Evolutionary conservation across 1,284 basidiomycete genomes (phyloP).

Genomic region (Tilletiaria anomala): DNA sequence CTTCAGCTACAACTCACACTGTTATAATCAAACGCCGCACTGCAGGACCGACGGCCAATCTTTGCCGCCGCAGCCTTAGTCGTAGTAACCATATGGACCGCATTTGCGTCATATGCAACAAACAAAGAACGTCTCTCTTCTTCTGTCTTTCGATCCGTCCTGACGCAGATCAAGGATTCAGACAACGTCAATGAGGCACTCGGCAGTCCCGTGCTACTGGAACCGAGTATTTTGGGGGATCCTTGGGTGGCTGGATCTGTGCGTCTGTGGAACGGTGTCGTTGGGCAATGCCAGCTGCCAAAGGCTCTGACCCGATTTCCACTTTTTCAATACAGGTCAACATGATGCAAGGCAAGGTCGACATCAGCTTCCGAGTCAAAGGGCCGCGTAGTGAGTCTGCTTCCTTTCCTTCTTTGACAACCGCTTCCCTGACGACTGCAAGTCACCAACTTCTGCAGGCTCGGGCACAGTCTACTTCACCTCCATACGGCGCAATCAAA

Average conservation of each 20-base stretch:
- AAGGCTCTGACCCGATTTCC: neutral
- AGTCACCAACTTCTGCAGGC: neutral
- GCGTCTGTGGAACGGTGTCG: too few relatives aligned
- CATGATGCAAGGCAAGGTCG: conserved; percentile 28
- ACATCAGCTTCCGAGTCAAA: conserved; percentile 19
- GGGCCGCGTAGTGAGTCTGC: conserved; percentile 5
- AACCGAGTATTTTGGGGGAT: conserved; percentile 6
- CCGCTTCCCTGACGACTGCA: neutral
- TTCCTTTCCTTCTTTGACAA: neutral
- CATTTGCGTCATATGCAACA: conserved; percentile 19
- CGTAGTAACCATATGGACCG: conserved; percentile 12
- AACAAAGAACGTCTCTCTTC: conserved; percentile 25
- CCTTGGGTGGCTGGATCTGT: conserved; percentile 14
- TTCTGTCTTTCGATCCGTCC: conserved; percentile 19
- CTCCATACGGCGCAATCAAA: conserved; percentile 12
- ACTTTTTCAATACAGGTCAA: conserved; percentile 8
- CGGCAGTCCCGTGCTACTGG: conserved; percentile 7
- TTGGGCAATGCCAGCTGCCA: neutral
- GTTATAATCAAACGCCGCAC: too few relatives aligned
- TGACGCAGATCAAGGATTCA: conserved; percentile 12
- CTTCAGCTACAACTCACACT: too few relatives aligned
- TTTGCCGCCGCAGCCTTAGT: conserved; percentile 1
- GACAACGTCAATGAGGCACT: conserved; percentile 8
- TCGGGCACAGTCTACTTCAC: conserved; percentile 26
- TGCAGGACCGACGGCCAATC: conserved; percentile 4